Evolutionary conservation across 1,139 yeast genomes (phyloP), one percentile per base, ranked within the genome.

Genomic region (Lodderomyces elongisporus): DNA sequence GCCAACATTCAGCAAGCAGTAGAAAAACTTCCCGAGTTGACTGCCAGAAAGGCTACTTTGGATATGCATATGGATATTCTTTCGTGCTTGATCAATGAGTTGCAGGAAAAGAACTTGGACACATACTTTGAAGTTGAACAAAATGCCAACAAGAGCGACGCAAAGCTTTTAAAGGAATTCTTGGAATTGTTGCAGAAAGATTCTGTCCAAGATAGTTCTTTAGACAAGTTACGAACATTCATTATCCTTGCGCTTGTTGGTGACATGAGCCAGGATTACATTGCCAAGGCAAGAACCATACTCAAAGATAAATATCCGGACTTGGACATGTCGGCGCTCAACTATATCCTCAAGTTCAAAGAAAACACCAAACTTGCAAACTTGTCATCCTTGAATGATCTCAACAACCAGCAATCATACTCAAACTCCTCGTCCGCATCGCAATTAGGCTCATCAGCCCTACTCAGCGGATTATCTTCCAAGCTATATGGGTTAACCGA

Each of bases 61-160:
- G 99, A 91, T 58, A 85, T 85, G 82, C 99, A 91, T 61, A 91
- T 91, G 96, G 89, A 88, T 51, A 89, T 91, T 28, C 78, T 94
- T 44, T 87, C 96, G 5, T 76, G 91, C 7, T 65, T 91, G 37
- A 71, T 93, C 40, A 79, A 81, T 49, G 89, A 88, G 45, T 70
- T 91, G 40, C 94, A 91, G 47, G 80, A 83, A 12, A 84, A 91
- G 44, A 81, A 82, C 15, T 70, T 91, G 46, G 98, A 93, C 49
- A 79, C 88, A 41, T 84, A 88, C 48, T 91, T 89, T 54, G 97
- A 91, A 58, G 78, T 93, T 40, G 99, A 91, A 59, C 97, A 91
- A 51, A 78, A 74, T 47, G 66, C 73, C 34, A 29, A 23, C 24
- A 23, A 29, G 12, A 70, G 63, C 42, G 80, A 77, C 52, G 74